Percentiles rank a stretch among this genome's conserved stretches.
phyloP scores from a whole-genome alignment of 257 asterid species.

The Petrea volubilis region DNA sequence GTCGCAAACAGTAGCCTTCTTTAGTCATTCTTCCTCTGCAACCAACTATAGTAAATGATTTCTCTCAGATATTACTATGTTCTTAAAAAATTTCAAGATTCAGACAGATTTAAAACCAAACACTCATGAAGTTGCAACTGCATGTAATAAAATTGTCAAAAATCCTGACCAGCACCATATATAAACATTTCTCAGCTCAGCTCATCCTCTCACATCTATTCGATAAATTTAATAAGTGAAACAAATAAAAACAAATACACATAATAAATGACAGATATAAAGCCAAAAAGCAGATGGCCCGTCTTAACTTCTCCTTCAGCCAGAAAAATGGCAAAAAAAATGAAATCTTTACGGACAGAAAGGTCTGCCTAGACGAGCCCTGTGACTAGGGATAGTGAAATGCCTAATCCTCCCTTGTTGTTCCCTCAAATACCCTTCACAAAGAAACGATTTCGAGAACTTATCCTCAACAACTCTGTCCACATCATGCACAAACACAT shows the following conservation, averaged over 20 bases:
- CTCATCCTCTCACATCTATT: background rate
- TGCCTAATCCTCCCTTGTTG: conserved; percentile 77
- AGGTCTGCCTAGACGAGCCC: conserved; percentile 47
- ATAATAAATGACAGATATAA: background rate
- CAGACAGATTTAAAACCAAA: background rate
- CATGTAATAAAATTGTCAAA: background rate
- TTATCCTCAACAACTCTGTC: conserved; percentile 73
- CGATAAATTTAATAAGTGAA: background rate
- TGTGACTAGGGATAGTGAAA: conserved; percentile 74
- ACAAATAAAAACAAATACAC: background rate
- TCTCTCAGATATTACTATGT: background rate
- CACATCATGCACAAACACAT: conserved; percentile 93
- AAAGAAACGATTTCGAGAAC: conserved; percentile 69
- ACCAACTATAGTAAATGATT: background rate
- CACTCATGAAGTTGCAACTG: background rate
- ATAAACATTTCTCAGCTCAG: background rate
- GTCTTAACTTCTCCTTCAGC: background rate
- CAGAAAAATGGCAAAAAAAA: background rate
- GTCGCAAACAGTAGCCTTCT: too few species aligned
- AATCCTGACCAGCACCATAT: background rate
- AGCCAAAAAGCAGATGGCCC: background rate
- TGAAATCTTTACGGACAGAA: conserved; percentile 60
- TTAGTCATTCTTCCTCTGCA: background rate
- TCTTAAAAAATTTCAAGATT: background rate
- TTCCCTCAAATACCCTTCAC: conserved; percentile 71